Evolutionary conservation across 2,329 filamentous ascomycete species (phyloP).

Genomic region (Epicoccum sorghinum): DNA sequence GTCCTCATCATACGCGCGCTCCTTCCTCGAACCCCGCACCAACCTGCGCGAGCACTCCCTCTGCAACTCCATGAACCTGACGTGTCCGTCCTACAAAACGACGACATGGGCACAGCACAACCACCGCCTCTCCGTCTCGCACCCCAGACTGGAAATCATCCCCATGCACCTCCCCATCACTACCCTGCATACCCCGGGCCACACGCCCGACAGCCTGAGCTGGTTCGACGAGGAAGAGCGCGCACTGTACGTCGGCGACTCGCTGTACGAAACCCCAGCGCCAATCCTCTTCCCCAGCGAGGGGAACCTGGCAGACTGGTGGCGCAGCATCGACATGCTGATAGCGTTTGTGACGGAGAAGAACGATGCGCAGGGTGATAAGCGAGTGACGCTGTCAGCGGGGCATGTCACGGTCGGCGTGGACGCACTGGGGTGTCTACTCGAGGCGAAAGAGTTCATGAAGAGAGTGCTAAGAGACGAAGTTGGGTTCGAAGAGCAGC

Average conservation of each 20-base stretch:
- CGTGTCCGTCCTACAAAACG: slow-evolving; percentile 1
- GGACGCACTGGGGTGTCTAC: slow-evolving; percentile 14
- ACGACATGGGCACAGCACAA: slow-evolving; percentile 2
- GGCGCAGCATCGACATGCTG: slow-evolving; percentile 11
- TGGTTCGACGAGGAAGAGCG: slow-evolving; percentile 16
- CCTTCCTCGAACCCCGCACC: slow-evolving; percentile 4
- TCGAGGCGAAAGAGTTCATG: slow-evolving; percentile 12
- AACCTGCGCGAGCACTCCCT: slow-evolving; percentile 8
- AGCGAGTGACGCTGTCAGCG: slow-evolving; percentile 5
- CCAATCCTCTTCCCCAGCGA: slow-evolving; percentile 20
- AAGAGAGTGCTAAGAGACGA: slow-evolving; percentile 15
- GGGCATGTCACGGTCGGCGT: slow-evolving; percentile 14
- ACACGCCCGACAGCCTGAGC: slow-evolving; percentile 20
- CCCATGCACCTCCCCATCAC: slow-evolving; percentile 5
- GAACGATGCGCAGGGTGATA: background rate
- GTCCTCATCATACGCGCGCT: background rate
- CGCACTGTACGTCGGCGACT: slow-evolving; percentile 17
- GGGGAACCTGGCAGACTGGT: slow-evolving; percentile 15
- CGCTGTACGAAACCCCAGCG: slow-evolving; percentile 13
- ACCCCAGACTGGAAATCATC: background rate
- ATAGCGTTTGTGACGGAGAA: slow-evolving; percentile 1
- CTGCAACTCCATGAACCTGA: background rate
- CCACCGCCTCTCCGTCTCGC: background rate
- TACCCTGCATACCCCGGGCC: slow-evolving; percentile 18
- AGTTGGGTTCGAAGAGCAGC: slow-evolving; percentile 4